A percentile compares a stretch with the other conserved stretches of the same genome.
These are phyloP conservation scores for Xylaria polymorpha DNA, from an alignment of 2,329 filamentous ascomycete genomes.

Conservation along the genomic window DNA sequence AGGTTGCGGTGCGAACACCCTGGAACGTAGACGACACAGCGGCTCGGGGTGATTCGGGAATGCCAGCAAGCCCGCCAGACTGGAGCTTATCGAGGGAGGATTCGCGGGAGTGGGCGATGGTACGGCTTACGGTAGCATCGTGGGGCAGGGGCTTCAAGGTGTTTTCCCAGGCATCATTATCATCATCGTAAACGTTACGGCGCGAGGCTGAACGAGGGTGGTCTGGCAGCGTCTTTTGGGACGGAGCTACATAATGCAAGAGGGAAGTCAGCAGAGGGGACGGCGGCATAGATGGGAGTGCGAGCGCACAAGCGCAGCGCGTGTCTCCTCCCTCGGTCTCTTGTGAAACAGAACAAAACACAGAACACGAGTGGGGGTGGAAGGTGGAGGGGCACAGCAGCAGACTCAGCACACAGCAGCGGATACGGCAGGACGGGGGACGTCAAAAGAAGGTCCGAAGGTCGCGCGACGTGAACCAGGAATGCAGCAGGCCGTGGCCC, in stretches of 20 bases:
- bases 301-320: slow-evolving; percentile 5
- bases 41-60: slow-evolving; percentile 49
- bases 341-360: slow-evolving; percentile 46
- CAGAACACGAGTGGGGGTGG: too few species aligned
- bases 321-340: slow-evolving; percentile 41
- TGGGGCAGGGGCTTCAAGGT: slow-evolving; percentile 61
- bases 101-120: slow-evolving; percentile 65
- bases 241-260: slow-evolving; percentile 61
- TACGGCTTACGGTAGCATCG: slow-evolving; percentile 54
- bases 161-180: slow-evolving; percentile 60
- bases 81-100: slow-evolving; percentile 68
- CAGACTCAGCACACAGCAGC: slow-evolving; percentile 28
- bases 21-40: slow-evolving; percentile 50
- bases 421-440: slow-evolving; percentile 25
- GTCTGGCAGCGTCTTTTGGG: slow-evolving; percentile 67
- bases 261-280: slow-evolving; percentile 44
- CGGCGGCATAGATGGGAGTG: slow-evolving; percentile 36
- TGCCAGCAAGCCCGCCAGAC: slow-evolving; percentile 49
- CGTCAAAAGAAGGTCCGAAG: slow-evolving; percentile 11
- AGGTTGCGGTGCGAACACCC: slow-evolving; percentile 55
- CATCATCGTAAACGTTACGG: slow-evolving; percentile 63
- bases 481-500: slow-evolving; percentile 20
- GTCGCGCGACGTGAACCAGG: slow-evolving; percentile 15
- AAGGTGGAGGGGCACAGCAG: slow-evolving; percentile 29
- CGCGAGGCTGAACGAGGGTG: slow-evolving; percentile 63